These are phyloP conservation scores for Trichoderma koningiopsis DNA, from an alignment of 2,329 filamentous ascomycete genomes.

Conservation along the genomic window DNA sequence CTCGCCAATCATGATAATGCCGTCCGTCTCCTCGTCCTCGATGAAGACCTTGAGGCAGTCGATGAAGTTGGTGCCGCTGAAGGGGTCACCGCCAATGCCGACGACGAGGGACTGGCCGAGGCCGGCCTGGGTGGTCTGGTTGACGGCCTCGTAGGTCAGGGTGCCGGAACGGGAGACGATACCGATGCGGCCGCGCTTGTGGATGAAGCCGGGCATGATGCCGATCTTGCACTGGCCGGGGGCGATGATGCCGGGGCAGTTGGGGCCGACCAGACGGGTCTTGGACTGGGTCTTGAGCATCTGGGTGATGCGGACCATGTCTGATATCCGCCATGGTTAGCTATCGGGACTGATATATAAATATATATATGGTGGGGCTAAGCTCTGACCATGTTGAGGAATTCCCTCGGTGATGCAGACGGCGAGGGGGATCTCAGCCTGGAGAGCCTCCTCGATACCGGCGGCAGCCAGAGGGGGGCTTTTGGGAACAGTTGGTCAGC, in stretches of 20 bases:
- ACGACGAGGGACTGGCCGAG: constrained; percentile 98
- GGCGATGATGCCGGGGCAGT: constrained; percentile 97
- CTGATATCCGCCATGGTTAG: constrained; percentile 48
- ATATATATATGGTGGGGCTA: constrained; percentile 9
- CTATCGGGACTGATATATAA: constrained; percentile 5
- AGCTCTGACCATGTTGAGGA: constrained; percentile 81
- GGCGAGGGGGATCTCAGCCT: constrained; percentile 88
- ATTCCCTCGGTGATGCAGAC: constrained; percentile 99
- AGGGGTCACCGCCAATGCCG: constrained; percentile 97
- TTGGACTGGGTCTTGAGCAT: constrained; percentile 98
- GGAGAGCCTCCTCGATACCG: constrained; percentile 95
- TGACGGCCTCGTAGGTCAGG: constrained; percentile 98
- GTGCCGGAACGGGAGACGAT: constrained; percentile 98
- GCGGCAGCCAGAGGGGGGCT: constrained; percentile 89
- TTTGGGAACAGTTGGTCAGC: constrained; percentile 38
- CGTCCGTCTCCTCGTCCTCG: constrained; percentile 92
- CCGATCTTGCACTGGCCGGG: constrained; percentile 98
- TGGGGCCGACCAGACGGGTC: constrained; percentile 94
- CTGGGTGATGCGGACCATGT: constrained; percentile 98
- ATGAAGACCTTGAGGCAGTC: constrained; percentile 98
- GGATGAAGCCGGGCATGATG: constrained; percentile 99
- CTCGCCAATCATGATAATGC: constrained; percentile 99
- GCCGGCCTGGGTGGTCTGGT: constrained; percentile 96
- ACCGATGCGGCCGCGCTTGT: constrained; percentile 98
- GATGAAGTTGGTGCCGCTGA: constrained; percentile 99